Conservation (phyloP, 345 rosid genomes). For the Passiflora organensis region DNA sequence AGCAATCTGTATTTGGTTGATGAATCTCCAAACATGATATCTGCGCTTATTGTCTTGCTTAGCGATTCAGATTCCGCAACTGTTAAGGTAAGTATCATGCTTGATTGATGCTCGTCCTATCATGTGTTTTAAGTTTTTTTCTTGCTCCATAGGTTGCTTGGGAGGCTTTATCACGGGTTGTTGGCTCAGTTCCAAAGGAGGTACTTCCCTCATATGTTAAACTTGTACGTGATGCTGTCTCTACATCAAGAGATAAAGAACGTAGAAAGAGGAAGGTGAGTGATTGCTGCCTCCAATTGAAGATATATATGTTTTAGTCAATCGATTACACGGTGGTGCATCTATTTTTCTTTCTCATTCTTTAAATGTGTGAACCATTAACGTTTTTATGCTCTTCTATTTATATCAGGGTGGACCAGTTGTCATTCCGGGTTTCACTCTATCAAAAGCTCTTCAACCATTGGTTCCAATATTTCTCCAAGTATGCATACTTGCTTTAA, state of each 20-base stretch:
- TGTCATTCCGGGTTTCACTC: conserved; percentile 89
- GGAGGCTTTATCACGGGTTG: conserved; percentile 89
- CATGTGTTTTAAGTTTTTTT: conserved; percentile 21
- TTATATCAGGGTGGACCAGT: conserved; percentile 75
- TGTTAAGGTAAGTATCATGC: conserved; percentile 50
- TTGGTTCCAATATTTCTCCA: conserved; percentile 90
- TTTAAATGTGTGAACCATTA: background rate
- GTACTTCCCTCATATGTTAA: conserved; percentile 82
- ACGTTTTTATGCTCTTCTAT: background rate
- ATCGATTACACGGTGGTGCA: background rate
- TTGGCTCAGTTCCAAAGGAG: conserved; percentile 90
- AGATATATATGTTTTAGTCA: background rate
- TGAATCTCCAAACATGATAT: conserved; percentile 91
- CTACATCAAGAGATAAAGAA: conserved; percentile 90
- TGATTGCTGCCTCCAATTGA: conserved; percentile 3
- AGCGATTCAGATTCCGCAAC: conserved; percentile 85
- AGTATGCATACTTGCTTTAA: conserved; percentile 35
- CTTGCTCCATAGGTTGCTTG: conserved; percentile 60
- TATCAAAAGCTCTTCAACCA: conserved; percentile 90
- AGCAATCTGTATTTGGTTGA: conserved; percentile 91
- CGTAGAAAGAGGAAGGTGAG: conserved; percentile 82
- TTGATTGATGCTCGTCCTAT: background rate
- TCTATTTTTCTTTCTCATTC: background rate
- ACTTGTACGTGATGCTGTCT: conserved; percentile 88
- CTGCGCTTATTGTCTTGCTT: conserved; percentile 79